These are phyloP conservation scores for Sclerotiophoma versabilis DNA, from an alignment of 2,329 filamentous ascomycete species.

Conservation along the genomic window DNA sequence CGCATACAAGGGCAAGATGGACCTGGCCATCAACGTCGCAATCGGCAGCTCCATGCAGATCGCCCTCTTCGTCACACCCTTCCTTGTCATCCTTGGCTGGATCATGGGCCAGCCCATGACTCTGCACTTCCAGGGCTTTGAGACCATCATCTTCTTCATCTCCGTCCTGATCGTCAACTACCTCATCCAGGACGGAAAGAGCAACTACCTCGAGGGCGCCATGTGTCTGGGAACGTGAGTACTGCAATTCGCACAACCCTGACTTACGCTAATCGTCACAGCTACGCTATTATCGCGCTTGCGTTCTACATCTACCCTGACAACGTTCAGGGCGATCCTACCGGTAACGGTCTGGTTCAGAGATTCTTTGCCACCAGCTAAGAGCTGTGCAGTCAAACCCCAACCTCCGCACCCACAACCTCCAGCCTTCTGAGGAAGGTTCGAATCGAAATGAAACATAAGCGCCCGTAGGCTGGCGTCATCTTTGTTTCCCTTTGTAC, in stretches of 20 bases:
- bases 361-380: constrained; percentile 34
- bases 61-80: constrained; percentile 64
- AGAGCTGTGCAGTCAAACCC: constrained; percentile 3
- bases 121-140: constrained; percentile 86
- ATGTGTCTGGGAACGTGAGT: constrained; percentile 59
- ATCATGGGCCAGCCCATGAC: constrained; percentile 63
- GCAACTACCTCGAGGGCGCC: constrained; percentile 85
- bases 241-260: neutral
- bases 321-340: constrained; percentile 49
- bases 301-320: constrained; percentile 69
- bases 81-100: constrained; percentile 65
- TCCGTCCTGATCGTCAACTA: constrained; percentile 88
- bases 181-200: constrained; percentile 81
- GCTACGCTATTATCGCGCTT: constrained; percentile 66
- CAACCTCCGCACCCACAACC: neutral
- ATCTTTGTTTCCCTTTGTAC: constrained; percentile 6
- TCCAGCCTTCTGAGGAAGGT: neutral
- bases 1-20: constrained; percentile 65
- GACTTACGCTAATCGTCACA: constrained; percentile 23
- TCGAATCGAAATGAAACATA: neutral
- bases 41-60: constrained; percentile 64
- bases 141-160: constrained; percentile 86
- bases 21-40: constrained; percentile 63
- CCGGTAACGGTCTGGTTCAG: constrained; percentile 34
- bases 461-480: neutral